Percentiles rank a stretch among this genome's conserved stretches.
Evolutionary conservation across 2,329 filamentous ascomycete genomes (phyloP).

Genomic region (Fragosphaeria purpurea): DNA sequence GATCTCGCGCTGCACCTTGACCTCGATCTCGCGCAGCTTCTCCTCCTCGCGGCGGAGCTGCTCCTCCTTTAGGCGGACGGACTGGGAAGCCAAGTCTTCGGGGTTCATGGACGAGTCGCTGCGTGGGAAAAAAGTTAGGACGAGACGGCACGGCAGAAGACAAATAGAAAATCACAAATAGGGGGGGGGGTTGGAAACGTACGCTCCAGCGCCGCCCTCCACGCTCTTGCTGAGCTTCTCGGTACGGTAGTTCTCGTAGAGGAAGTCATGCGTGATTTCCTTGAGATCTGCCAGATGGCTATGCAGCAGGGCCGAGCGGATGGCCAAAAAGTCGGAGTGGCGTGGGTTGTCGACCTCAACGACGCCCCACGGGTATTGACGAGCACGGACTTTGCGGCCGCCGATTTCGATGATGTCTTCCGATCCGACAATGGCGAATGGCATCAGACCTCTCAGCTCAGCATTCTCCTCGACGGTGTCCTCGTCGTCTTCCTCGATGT

Average conservation of each 20-base stretch:
- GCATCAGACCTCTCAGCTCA: slow-evolving; percentile 94
- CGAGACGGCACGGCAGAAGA: background rate
- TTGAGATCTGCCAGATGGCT: slow-evolving; percentile 97
- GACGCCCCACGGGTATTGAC: slow-evolving; percentile 98
- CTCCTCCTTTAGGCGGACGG: slow-evolving; percentile 97
- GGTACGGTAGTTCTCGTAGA: slow-evolving; percentile 99
- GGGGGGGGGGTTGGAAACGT: slow-evolving; percentile 35
- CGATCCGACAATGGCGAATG: slow-evolving; percentile 95
- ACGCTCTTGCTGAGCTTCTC: slow-evolving; percentile 99
- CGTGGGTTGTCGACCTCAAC: slow-evolving; percentile 99
- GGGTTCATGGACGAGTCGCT: slow-evolving; percentile 92
- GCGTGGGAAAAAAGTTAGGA: slow-evolving; percentile 30
- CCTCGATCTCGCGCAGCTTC: slow-evolving; percentile 98
- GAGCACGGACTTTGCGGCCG: slow-evolving; percentile 81
- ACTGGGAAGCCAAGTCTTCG: slow-evolving; percentile 92
- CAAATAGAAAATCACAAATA: background rate
- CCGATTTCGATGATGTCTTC: slow-evolving; percentile 93
- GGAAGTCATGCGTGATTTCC: slow-evolving; percentile 99
- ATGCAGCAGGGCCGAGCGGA: slow-evolving; percentile 91
- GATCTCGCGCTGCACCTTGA: slow-evolving; percentile 99
- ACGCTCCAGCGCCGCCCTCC: slow-evolving; percentile 79
- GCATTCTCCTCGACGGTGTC: slow-evolving; percentile 99
- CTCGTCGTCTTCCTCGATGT: slow-evolving; percentile 98
- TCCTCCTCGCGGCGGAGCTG: slow-evolving; percentile 98
- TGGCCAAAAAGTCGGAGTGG: slow-evolving; percentile 96